Conservation (phyloP, 129 eudicot species). For the Flaveria bidentis region DNA sequence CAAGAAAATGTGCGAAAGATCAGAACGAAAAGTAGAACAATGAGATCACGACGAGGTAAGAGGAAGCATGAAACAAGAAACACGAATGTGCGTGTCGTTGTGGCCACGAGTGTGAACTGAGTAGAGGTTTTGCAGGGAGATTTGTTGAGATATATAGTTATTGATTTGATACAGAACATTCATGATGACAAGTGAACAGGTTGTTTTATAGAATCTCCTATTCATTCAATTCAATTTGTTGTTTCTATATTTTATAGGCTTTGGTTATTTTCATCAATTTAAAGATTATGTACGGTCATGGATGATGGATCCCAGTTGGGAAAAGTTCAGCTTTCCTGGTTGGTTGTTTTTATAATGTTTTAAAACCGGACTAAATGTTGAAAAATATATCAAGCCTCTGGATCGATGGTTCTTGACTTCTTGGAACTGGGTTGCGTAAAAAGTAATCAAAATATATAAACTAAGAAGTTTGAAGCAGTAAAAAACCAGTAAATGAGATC, state of each 20-base stretch:
- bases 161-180: conserved; percentile 11
- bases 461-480: too few relatives aligned
- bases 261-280: neutral
- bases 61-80: neutral
- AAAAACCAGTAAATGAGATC: too few relatives aligned
- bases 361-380: too few relatives aligned
- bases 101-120: neutral
- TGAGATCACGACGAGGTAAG: neutral
- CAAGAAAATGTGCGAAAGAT: neutral
- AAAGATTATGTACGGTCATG: neutral
- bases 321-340: neutral
- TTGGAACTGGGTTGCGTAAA: too few relatives aligned
- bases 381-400: too few relatives aligned
- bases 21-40: neutral
- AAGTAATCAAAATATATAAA: too few relatives aligned
- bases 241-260: neutral
- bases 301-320: neutral
- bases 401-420: too few relatives aligned
- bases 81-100: neutral
- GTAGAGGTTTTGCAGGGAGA: neutral
- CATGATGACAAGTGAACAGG: neutral
- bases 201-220: neutral
- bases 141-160: neutral
- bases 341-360: too few relatives aligned
- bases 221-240: neutral